Evolutionary conservation across 192 early-diverging fungal genomes (phyloP), one percentile per base, ranked within the genome.

Genomic region (Coemansia sp.): DNA sequence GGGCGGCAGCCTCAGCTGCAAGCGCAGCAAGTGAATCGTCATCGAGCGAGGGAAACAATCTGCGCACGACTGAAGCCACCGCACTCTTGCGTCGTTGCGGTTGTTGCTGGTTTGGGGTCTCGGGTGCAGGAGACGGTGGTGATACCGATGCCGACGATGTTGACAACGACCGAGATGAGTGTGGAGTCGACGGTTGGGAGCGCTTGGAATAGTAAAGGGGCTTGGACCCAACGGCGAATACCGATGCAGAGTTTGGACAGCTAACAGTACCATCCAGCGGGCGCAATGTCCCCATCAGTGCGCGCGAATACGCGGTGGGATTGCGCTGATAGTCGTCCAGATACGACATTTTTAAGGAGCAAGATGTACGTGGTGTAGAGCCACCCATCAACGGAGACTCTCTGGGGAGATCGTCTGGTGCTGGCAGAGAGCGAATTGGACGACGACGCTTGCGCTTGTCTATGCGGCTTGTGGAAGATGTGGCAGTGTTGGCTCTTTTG

Each of bases 241-340:
- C 29, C 13, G 25, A 15, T 11, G 33, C n/a, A 15, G 50, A 20
- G 52, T 31, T 52, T 19, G 15, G 60, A 28, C 4, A 34, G 36
- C 17, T 19, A 40, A 34, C 22, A 31, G 17, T 56, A 17, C 5
- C 11, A 30, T 54, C 48, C 25, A 19, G 17, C 2, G 53, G 40
- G 11, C 60, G 62, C 20, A 50, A 50, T 6, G 62, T 57, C 17
- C 67, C 75, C 69, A 72, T 70, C 65, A 78, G 62, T 19, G 75
- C 75, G 30, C 70, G 75, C 44, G 64, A 71, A 37, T 78, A 78
- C 28, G 69, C 75, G 13, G 61, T 68, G 40, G 75, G 75, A 64
- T 78, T 67, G 61, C 75, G 69, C 58, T 68, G 65, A 56, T 78
- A 78, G 45, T 78, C 75, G 40, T 78, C 75, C 2, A 72, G 33